These are phyloP conservation scores for Cercophora samala DNA, from an alignment of 495 filamentous ascomycete species.

Conservation along the genomic window DNA sequence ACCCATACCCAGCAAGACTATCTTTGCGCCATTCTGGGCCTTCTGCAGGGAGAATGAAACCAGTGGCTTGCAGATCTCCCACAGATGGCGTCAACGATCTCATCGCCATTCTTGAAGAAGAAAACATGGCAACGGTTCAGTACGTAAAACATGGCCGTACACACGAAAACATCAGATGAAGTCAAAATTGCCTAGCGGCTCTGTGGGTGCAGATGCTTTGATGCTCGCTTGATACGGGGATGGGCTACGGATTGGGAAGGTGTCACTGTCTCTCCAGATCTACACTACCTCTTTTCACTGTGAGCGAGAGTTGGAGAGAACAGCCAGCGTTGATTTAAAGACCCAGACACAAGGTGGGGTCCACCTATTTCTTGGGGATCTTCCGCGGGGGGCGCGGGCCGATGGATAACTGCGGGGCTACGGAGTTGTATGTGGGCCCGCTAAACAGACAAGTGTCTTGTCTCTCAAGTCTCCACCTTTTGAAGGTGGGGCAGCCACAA, in stretches of 20 bases:
- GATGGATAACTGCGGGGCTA: not conserved
- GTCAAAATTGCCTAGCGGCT: conserved; percentile 5
- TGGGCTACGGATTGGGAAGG: not conserved
- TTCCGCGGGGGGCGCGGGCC: not conserved
- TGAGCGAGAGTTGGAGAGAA: not conserved
- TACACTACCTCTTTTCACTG: no score
- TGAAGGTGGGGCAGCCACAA: not conserved
- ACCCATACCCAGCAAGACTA: not conserved
- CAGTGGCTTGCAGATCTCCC: not conserved
- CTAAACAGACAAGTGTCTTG: not conserved
- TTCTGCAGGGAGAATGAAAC: not conserved
- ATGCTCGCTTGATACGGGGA: conserved; percentile 1
- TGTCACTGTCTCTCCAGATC: conserved; percentile 7
- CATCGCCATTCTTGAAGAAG: not conserved
- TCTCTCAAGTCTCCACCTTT: not conserved
- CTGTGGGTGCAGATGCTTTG: conserved; percentile 1
- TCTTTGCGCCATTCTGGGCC: not conserved
- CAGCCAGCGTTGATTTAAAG: not conserved
- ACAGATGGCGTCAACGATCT: not conserved
- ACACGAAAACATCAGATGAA: not conserved
- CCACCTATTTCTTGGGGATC: not conserved
- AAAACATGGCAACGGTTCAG: not conserved
- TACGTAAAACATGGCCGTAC: not conserved
- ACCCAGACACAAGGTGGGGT: not conserved
- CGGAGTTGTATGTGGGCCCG: no score